phyloP scores from a whole-genome alignment of 208 protist species.

The Leishmania mexicana region DNA sequence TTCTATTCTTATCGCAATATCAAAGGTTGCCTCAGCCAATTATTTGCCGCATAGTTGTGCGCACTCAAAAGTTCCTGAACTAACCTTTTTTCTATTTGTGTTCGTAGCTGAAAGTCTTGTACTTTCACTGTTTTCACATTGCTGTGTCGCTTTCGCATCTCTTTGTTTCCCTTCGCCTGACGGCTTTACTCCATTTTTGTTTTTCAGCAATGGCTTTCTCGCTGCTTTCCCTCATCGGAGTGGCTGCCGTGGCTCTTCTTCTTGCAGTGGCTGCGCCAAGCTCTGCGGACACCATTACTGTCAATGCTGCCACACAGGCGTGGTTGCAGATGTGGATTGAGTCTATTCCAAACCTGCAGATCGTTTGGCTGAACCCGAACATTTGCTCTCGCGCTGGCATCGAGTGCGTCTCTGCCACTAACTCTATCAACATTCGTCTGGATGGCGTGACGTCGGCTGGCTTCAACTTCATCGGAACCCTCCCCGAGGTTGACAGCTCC shows the following conservation, averaged over 20 bases:
- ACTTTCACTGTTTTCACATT: not conserved
- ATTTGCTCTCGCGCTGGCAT: slow-evolving; percentile 28
- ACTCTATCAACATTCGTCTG: slow-evolving; percentile 22
- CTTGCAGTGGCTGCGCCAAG: slow-evolving; percentile 8
- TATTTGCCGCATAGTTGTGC: not conserved
- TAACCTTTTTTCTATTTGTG: not conserved
- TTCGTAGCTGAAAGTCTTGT: not conserved
- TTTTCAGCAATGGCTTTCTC: slow-evolving; percentile 6
- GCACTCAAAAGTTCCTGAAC: not conserved
- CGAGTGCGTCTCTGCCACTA: slow-evolving; percentile 1
- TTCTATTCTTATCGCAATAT: no score
- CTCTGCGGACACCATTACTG: slow-evolving; percentile 8
- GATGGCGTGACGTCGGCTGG: slow-evolving; percentile 18
- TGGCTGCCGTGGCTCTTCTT: slow-evolving; percentile 9
- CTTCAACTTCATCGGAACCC: slow-evolving; percentile 32
- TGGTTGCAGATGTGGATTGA: slow-evolving; percentile 16
- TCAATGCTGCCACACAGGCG: slow-evolving; percentile 3
- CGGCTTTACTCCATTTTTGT: not conserved
- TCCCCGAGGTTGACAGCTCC: slow-evolving; percentile 11
- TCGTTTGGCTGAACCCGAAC: slow-evolving; percentile 21
- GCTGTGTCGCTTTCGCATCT: not conserved
- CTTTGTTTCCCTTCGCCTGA: not conserved
- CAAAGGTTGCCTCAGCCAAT: not conserved
- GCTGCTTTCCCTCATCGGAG: not conserved
- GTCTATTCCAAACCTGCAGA: slow-evolving; percentile 27